Evolutionary conservation across 1,284 basidiomycete genomes (phyloP).

Genomic region (Prillingera fragicola): DNA sequence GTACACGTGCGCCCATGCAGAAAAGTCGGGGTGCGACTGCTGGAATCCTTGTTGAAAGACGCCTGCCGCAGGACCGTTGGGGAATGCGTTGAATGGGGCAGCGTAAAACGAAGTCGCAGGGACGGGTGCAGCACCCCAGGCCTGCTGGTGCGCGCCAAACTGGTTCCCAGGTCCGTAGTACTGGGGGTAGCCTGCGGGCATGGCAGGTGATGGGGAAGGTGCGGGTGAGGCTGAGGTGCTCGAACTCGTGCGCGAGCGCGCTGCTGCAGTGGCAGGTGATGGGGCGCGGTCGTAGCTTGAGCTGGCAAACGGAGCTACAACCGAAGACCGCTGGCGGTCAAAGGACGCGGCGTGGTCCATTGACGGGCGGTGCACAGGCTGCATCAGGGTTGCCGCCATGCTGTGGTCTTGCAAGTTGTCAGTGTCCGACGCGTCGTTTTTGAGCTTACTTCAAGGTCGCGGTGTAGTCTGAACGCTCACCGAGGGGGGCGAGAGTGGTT

Average conservation of each 20-base stretch:
- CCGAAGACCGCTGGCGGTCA: conserved; percentile 30
- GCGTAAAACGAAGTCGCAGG: conserved; percentile 36
- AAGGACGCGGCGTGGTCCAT: conserved; percentile 43
- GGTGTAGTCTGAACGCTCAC: no score
- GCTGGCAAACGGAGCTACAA: conserved; percentile 20
- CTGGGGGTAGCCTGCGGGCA: background rate
- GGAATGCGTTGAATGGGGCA: conserved; percentile 21
- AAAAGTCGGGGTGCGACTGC: conserved; percentile 36
- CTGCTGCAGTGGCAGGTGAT: conserved; percentile 14
- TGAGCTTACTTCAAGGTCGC: background rate
- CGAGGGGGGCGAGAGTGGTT: background rate
- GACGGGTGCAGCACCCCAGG: conserved; percentile 25
- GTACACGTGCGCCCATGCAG: conserved; percentile 46
- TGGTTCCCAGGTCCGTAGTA: background rate
- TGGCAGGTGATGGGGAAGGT: conserved; percentile 15
- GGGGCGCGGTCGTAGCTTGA: conserved; percentile 25
- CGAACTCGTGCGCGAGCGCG: conserved; percentile 20
- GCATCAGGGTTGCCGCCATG: conserved; percentile 42
- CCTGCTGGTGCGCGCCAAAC: conserved; percentile 12
- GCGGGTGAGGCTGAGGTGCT: conserved; percentile 11
- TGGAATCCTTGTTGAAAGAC: conserved; percentile 31
- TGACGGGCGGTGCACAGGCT: conserved; percentile 35
- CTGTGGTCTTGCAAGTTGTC: conserved; percentile 8
- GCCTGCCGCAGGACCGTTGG: background rate
- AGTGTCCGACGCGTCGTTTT: no score